Base-by-base conservation (phyloP, 768 basidiomycete genomes). In the Cyclocybe cylindracea region DNA sequence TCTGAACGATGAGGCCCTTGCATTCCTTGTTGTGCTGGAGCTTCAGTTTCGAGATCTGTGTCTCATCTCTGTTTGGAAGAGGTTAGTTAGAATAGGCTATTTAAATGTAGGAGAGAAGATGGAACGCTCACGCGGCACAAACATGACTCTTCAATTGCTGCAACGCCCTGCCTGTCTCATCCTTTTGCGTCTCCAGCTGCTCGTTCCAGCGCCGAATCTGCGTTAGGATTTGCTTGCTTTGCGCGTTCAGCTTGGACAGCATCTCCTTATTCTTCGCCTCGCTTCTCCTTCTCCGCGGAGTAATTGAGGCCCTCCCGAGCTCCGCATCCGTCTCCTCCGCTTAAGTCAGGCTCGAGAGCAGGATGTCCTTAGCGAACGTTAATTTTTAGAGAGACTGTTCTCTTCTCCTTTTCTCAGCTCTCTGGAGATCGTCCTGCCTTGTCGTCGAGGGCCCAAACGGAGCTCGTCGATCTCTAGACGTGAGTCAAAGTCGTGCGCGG, bases 1-100 rank as follows among this genome's bases (percentile, higher is more conserved):
- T 93, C 67, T 97, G 93, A 7, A 91, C 83, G 44, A 98, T 85
- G 14, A 98, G 74, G 7, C 93, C 16, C 64, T 94, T 94, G 74
- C 89, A 89, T 65, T 98, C 94, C 55, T 84, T 82, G 56, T 89
- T 91, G 64, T 94, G 91, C 66, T 84, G 85, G 2, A 71, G 59
- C 57, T 78, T 85, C 56, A 91, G 61, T 10, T 73, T 71, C 2
- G 75, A 73, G 4, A 91, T 56, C 61, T 85, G 79, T 16, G 59
- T 62, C 4, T 78, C 76, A 53, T 88, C 82, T 14, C 85, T 86
- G 50, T 24, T 39, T 40, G 39, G 48, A 29, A 13, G 16, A 16
- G 7, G 32, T 51, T 29, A 48, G 39, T 40, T 11, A 31, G 16
- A 24, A 16, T 33, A 9, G 1, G 2, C n/a, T 4, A n/a, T 11